Percentiles rank a stretch among this genome's conserved stretches.
These are phyloP conservation scores for Stereocaulon alpinum DNA, from an alignment of 495 filamentous ascomycete species.

Conservation along the genomic window DNA sequence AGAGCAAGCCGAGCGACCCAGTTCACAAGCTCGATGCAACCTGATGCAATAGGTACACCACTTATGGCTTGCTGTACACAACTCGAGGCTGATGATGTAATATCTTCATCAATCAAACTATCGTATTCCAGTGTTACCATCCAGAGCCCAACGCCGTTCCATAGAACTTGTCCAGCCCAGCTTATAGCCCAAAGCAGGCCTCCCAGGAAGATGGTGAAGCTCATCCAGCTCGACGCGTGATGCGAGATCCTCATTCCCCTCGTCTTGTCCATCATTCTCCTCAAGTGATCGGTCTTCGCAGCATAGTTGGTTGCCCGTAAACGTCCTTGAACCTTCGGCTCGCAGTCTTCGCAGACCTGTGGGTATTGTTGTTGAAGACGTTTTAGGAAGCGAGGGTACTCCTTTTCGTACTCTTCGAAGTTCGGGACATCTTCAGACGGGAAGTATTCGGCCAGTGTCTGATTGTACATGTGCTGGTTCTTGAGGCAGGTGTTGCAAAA, in stretches of 20 bases:
- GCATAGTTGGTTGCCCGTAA: constrained; percentile 61
- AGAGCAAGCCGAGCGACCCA: constrained; percentile 38
- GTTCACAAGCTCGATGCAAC: constrained; percentile 29
- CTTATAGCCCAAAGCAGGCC: constrained; percentile 18
- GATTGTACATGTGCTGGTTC: constrained; percentile 69
- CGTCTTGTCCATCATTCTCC: constrained; percentile 59
- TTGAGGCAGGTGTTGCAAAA: constrained; percentile 73
- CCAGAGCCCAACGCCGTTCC: constrained; percentile 31
- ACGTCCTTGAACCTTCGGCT: constrained; percentile 51
- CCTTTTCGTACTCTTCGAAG: constrained; percentile 46
- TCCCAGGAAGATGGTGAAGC: constrained; percentile 32
- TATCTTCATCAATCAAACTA: constrained; percentile 8
- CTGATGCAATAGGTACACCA: constrained; percentile 20
- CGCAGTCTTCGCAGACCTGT: constrained; percentile 70
- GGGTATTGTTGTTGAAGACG: constrained; percentile 69
- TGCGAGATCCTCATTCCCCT: constrained; percentile 34
- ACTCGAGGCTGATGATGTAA: constrained; percentile 19
- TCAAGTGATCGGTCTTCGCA: constrained; percentile 66
- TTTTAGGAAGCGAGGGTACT: constrained; percentile 49
- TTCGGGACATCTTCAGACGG: constrained; percentile 54
- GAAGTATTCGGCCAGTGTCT: constrained; percentile 58
- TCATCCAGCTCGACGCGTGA: constrained; percentile 41
- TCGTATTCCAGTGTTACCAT: constrained; percentile 15
- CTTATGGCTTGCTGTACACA: constrained; percentile 27
- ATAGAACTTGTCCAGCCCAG: constrained; percentile 34